Base-by-base conservation (phyloP, 345 rosid species). In the Orychophragmus violaceus region DNA sequence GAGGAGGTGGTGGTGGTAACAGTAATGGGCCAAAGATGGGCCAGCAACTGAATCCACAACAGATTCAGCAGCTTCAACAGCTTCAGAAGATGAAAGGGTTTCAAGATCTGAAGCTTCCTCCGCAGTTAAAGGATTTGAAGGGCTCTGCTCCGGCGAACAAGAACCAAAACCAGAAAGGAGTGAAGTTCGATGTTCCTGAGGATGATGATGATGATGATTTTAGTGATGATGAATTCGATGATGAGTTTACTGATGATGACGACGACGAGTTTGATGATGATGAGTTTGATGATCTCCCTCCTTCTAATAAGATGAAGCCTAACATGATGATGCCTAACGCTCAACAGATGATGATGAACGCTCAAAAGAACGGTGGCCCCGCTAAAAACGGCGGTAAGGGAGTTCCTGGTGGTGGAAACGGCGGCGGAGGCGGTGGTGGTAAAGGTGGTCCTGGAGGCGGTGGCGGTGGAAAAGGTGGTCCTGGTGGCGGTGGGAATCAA, bases 21-120 rank as follows among this genome's bases (percentile, higher is more conserved):
- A 72, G 46, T 57, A 67, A 70, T 59, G 92, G 59, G 73, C 79
- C 76, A 1, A 86, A 86, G 76, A 85, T 62, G 54, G 70, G 70
- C 5, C 69, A 68, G 29, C 78, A 74, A 45, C 80, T 69, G 27
- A 82, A 68, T 57, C 77, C 72, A 7, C 94, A 79, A 21, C 87
- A 83, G 49, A 64, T 75, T 13, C 87, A 76, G 49, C 87, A 78
- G 66, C 76, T 79, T 27, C 88, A 85, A 41, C 91, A 87, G 28
- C 66, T 84, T n/a, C 89, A 84, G 46, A 90, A 88, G 69, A 64
- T 84, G 76, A 89, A 85, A 70, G 84, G 80, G 5, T 53, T 86
- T 0, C 87, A 80, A 81, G 96, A 90, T 80, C 80, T 80, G 85
- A 86, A 83, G 76, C 68, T 80, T 46, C 83, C 77, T 59, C 88